Percentiles rank a stretch among this genome's conserved stretches.
Conservation (phyloP, 345 rosid genomes). For the Salix koriyanagi region DNA sequence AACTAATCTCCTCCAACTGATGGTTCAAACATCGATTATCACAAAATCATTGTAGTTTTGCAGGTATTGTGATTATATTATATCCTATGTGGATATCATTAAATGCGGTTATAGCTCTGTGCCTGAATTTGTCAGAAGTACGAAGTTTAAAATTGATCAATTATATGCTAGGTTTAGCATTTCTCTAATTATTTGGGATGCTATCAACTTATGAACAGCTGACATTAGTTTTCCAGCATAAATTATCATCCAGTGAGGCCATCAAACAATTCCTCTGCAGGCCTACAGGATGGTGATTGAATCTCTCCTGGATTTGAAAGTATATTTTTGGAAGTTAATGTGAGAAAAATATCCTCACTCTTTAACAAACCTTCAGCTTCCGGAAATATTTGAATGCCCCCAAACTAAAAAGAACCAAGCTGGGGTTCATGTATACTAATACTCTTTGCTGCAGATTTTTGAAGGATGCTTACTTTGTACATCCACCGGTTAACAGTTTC, state of each 20-base stretch:
- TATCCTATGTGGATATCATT: conserved; percentile 20
- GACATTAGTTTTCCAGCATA: conserved; percentile 13
- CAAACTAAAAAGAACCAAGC: conserved; percentile 16
- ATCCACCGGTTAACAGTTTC: conserved; percentile 14
- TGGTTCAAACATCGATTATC: conserved; percentile 12
- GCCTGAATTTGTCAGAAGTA: conserved; percentile 39
- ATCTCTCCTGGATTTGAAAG: background rate
- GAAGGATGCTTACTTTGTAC: conserved; percentile 32
- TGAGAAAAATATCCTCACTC: background rate
- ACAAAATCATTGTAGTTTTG: conserved; percentile 33
- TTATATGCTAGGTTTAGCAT: conserved; percentile 18
- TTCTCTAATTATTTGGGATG: background rate
- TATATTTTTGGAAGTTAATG: background rate
- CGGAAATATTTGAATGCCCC: conserved; percentile 6
- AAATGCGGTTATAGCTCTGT: conserved; percentile 24
- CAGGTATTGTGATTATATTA: conserved; percentile 31
- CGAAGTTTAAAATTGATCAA: conserved; percentile 19
- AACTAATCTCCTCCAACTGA: background rate
- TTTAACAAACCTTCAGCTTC: background rate
- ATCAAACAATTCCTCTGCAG: conserved; percentile 9
- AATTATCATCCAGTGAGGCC: conserved; percentile 13
- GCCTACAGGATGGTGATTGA: conserved; percentile 16
- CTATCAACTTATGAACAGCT: conserved; percentile 3
- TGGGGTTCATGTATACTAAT: conserved; percentile 37
- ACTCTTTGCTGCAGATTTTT: conserved; percentile 41